Conservation (phyloP, 1,284 basidiomycete species). For the Lentinus polychrous region DNA sequence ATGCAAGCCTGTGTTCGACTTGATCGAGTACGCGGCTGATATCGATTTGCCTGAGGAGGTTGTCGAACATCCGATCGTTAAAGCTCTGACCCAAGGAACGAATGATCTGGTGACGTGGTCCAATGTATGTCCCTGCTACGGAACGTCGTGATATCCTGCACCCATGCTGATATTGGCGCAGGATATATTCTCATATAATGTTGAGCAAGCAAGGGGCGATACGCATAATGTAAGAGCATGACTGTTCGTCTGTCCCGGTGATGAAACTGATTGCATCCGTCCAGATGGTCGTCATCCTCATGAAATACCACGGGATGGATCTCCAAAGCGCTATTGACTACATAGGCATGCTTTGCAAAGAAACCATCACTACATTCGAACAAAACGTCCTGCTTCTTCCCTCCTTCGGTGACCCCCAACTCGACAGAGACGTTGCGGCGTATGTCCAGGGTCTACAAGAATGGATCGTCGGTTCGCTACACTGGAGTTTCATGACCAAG, state of each 20-base stretch:
- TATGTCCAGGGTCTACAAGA: slow-evolving; percentile 28
- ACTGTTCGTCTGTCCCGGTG: not conserved
- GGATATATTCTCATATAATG: slow-evolving; percentile 34
- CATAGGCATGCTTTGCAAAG: slow-evolving; percentile 27
- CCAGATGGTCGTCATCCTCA: slow-evolving; percentile 24
- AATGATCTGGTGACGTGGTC: slow-evolving; percentile 37
- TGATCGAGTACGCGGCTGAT: slow-evolving; percentile 34
- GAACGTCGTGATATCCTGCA: not conserved
- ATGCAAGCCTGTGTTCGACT: slow-evolving; percentile 32
- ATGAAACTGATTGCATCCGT: not conserved
- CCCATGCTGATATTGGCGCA: slow-evolving; percentile 8
- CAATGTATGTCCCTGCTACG: slow-evolving; percentile 25
- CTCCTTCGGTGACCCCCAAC: slow-evolving; percentile 23
- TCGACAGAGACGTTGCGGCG: slow-evolving; percentile 23
- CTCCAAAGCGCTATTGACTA: slow-evolving; percentile 31
- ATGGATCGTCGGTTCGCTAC: slow-evolving; percentile 28
- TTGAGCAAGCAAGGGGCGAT: slow-evolving; percentile 31
- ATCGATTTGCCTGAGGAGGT: slow-evolving; percentile 34
- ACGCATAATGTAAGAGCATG: slow-evolving; percentile 24
- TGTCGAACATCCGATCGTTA: slow-evolving; percentile 29
- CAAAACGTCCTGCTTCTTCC: slow-evolving; percentile 23
- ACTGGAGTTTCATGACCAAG: slow-evolving; percentile 31
- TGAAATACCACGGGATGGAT: slow-evolving; percentile 22
- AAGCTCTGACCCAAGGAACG: slow-evolving; percentile 29
- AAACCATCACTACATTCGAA: slow-evolving; percentile 26